phyloP scores from a whole-genome alignment of 2,329 filamentous ascomycete genomes.

The Fusarium graminum region DNA sequence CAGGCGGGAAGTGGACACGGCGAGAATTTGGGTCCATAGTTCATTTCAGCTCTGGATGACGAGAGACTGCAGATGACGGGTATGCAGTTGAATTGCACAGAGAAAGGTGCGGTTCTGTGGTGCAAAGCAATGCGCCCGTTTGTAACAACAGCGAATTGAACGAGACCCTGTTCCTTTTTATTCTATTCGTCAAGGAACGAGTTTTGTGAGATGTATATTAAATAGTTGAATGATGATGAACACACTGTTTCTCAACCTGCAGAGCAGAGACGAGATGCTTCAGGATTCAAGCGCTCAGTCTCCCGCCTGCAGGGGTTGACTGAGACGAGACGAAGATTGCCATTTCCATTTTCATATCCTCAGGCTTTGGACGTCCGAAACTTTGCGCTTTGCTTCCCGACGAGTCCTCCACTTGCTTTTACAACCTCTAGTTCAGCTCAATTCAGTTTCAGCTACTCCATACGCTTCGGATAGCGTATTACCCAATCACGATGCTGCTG shows the following conservation, averaged over 20 bases:
- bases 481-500: background rate
- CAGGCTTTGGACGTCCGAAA: background rate
- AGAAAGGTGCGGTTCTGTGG: background rate
- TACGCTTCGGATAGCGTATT: background rate
- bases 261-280: slow-evolving; percentile 3
- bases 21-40: slow-evolving; percentile 9
- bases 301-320: slow-evolving; percentile 1
- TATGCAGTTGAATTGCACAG: slow-evolving; percentile 26
- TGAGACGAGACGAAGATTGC: background rate
- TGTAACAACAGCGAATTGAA: slow-evolving; percentile 13
- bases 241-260: slow-evolving; percentile 11
- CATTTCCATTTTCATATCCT: background rate
- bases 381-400: slow-evolving; percentile 2
- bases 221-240: slow-evolving; percentile 7
- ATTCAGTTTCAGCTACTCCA: slow-evolving; percentile 2
- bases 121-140: background rate
- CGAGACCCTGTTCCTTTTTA: slow-evolving; percentile 15
- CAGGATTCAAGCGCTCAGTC: background rate
- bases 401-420: background rate
- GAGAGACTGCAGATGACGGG: slow-evolving; percentile 21
- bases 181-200: background rate
- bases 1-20: slow-evolving; percentile 41
- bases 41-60: slow-evolving; percentile 24
- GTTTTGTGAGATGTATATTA: slow-evolving; percentile 1
- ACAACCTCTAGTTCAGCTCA: slow-evolving; percentile 5